A percentile compares a stretch with the other conserved stretches of the same genome.
Evolutionary conservation across 1,284 basidiomycete genomes (phyloP).

Genomic region (Phaffia rhodozyma): DNA sequence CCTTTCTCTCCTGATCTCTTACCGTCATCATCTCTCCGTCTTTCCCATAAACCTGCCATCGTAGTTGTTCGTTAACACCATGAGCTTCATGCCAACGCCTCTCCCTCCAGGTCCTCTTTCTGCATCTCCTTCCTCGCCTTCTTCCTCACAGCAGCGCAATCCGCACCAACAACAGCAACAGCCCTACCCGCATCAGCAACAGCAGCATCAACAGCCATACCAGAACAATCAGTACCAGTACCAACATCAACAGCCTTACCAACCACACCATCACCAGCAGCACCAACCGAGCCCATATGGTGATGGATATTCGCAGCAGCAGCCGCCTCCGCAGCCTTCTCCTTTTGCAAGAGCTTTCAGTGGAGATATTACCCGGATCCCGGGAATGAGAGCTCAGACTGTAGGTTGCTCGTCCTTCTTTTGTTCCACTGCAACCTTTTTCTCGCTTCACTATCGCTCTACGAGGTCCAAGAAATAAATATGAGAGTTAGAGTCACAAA

Average conservation of each 20-base stretch:
- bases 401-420: conserved; percentile 40
- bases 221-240: not conserved
- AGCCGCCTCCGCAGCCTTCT: not conserved
- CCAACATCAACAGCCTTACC: not conserved
- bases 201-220: not conserved
- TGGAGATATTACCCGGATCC: conserved; percentile 9
- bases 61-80: not conserved
- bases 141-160: not conserved
- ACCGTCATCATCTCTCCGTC: conserved; percentile 2
- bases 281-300: not conserved
- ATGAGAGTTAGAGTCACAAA: too few relatives aligned
- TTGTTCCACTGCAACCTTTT: not conserved
- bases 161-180: not conserved
- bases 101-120: not conserved
- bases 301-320: too few relatives aligned
- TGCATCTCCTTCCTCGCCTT: not conserved
- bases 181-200: not conserved
- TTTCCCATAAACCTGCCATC: not conserved
- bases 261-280: conserved; percentile 4
- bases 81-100: not conserved
- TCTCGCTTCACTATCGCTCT: too few relatives aligned
- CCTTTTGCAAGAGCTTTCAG: conserved; percentile 11
- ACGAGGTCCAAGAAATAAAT: too few relatives aligned
- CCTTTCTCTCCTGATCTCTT: not conserved
- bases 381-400: conserved; percentile 51